Evolutionary conservation across 768 basidiomycete species (phyloP), one percentile per base, ranked within the genome.

Genomic region (Pleurotus pulmonarius): DNA sequence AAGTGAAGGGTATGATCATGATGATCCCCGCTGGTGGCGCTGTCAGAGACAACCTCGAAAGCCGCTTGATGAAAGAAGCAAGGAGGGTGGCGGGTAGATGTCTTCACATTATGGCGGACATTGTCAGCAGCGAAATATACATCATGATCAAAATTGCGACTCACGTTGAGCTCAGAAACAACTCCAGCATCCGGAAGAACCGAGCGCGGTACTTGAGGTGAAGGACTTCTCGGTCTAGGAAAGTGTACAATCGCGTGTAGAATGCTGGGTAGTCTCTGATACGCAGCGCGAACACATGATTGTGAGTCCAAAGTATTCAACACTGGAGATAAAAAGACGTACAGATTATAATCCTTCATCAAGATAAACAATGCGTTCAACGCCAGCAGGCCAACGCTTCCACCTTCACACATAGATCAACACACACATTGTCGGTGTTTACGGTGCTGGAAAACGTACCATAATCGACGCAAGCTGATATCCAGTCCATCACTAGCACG

Each of bases 261-360:
- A 99, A 98, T 9, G 86, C 87, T 2, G 97, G 95, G 65, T 96
- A 98, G 64, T 99, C 97, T 8, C 96, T 98, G 64, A 6, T n/a
- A 12, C 29, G 2, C 57, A 24, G 56, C 43, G 44, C 53, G 52
- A 25, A 53, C 45, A 56, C 55, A 51, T 18, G 49, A 26, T 20
- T 11, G 5, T 55, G 3, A 46, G 9, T 9, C 20, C 29, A 34
- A 3, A 34, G 8, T 9, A 34, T 34, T 34, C 29, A 34, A 8
- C 5, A 49, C 15, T 39, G 12, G 41, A 5, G 39, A 3, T 34
- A 9, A 11, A 24, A 9, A 8, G 29, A 78, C 91, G 66, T 65
- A 92, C 95, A 99, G 77, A 63, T 97, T 97, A 66, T 97, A 94
- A 51, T 94, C 86, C 57, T 83, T 90, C 72, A 98, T 98, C 58